Evolutionary conservation across 352 stramenopile species (phyloP), one percentile per base, ranked within the genome.

Genomic region (Pythium rishiriense): DNA sequence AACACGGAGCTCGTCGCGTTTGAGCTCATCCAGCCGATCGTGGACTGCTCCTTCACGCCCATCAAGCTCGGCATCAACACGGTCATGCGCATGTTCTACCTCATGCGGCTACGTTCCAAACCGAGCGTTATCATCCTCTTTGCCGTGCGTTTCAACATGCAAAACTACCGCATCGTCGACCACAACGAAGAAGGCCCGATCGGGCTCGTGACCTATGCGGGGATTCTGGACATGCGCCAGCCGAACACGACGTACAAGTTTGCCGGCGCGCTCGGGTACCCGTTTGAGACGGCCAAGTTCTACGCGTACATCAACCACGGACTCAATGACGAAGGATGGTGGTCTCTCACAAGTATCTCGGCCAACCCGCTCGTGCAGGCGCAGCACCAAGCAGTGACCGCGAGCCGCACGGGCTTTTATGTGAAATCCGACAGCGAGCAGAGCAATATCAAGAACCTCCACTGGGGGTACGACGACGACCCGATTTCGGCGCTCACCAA

Each of bases 41-140:
- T 83, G 9, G 75, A 84, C 47, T 86, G 77, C 54, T 68, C 68
- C 6, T 78, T 68, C n/a, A 45, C 35, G 4, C 43, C 61, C 17
- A 60, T 86, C 43, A 0, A 59, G 3, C 4, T 64, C 3, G 51
- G 28, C 1, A 47, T 64, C 47, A 11, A 29, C 15, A 61, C 55
- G 0, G 9, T 55, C 21, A 26, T 22, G 1, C 33, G 54, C 9
- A 43, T 64, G 21, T 58, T 55, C 35, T 70, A 62, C 24, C 45
- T 74, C 21, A 42, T 70, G 35, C 61, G 62, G 19, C 22, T 15
- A 25, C 47, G 47, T 14, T 45, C 19, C 22, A 45, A 49, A 9
- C 4, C 25, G 0, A 56, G 24, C 43, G 10, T 26, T 0, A 46
- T 68, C 10, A 45, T 8, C 14, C 35, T 41, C 35, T 41, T 64